These are phyloP conservation scores for Dinochytrium kinnereticum DNA, from an alignment of 371 early-diverging fungal species.

Conservation along the genomic window DNA sequence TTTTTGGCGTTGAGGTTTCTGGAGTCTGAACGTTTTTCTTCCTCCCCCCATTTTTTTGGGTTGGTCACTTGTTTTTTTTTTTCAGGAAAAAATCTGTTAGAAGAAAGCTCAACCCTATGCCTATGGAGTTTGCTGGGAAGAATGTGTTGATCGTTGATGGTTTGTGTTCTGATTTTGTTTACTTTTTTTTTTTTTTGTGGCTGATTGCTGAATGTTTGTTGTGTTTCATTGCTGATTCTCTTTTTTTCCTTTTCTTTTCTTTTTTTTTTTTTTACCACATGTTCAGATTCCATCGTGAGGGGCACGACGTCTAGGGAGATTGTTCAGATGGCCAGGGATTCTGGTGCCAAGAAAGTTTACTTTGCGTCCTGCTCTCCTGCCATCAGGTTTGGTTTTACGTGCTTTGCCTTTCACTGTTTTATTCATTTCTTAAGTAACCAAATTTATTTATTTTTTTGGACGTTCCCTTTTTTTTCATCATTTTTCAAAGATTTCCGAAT, in stretches of 20 bases:
- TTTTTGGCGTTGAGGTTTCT: no score
- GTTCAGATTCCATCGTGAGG: conserved; percentile 91
- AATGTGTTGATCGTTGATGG: conserved; percentile 96
- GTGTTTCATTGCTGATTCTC: neutral
- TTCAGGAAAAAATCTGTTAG: conserved; percentile 80
- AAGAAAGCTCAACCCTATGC: conserved; percentile 97
- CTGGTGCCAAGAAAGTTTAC: conserved; percentile 97
- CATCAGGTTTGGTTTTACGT: conserved; percentile 59
- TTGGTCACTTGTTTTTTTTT: no score
- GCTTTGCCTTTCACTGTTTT: no score
- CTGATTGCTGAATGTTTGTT: neutral
- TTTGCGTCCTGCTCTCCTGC: conserved; percentile 97
- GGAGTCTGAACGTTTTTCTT: no score
- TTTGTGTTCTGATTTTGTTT: conserved; percentile 25
- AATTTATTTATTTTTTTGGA: no score
- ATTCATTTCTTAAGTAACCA: no score
- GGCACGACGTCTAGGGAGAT: conserved; percentile 98
- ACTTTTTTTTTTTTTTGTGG: neutral
- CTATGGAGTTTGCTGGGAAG: conserved; percentile 91
- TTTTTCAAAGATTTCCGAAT: conserved; percentile 75
- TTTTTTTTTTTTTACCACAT: neutral
- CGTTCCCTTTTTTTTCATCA: neutral
- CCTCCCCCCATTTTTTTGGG: no score
- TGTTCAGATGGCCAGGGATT: conserved; percentile 97
- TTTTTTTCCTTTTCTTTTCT: neutral